Conservation (phyloP, 108 stramenopile species). For the Cyclotella cryptica region DNA sequence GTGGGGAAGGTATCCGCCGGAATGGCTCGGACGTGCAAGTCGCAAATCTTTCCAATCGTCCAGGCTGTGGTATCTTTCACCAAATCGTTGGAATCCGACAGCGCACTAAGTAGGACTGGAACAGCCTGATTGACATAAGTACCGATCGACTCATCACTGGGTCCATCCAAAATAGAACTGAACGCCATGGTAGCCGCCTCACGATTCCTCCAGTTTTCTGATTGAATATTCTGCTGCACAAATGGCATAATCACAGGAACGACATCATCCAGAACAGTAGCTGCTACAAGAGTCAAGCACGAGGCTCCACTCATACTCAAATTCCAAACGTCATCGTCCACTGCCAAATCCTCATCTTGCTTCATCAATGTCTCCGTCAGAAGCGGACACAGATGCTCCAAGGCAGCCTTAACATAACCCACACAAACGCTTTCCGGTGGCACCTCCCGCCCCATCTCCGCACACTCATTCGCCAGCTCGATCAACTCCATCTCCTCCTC, state of each 20-base stretch:
- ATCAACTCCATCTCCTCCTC: conserved; percentile 91
- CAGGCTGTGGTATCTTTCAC: conserved; percentile 94
- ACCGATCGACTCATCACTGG: conserved; percentile 76
- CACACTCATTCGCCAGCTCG: conserved; percentile 67
- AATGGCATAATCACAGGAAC: conserved; percentile 89
- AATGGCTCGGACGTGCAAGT: conserved; percentile 82
- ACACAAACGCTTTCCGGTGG: conserved; percentile 63
- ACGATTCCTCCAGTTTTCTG: conserved; percentile 89
- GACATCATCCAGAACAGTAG: conserved; percentile 85
- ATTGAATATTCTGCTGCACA: conserved; percentile 86
- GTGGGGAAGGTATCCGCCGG: conserved; percentile 82
- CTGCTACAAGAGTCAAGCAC: conserved; percentile 82
- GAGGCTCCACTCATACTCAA: conserved; percentile 90
- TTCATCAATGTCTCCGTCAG: conserved; percentile 86
- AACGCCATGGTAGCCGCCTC: conserved; percentile 97
- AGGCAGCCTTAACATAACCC: conserved; percentile 81
- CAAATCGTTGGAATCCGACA: conserved; percentile 80
- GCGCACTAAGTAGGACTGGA: conserved; percentile 77
- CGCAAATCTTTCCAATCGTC: conserved; percentile 92
- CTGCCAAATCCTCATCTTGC: conserved; percentile 90
- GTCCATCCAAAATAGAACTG: conserved; percentile 90
- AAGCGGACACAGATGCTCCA: conserved; percentile 83
- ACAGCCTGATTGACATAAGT: conserved; percentile 85
- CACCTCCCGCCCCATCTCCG: conserved; percentile 53
- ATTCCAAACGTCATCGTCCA: conserved; percentile 84